A percentile compares a stretch with the other conserved stretches of the same genome.
These are phyloP conservation scores for Posidonia australis DNA, from an alignment of 106 monocot genomes.

Conservation along the genomic window DNA sequence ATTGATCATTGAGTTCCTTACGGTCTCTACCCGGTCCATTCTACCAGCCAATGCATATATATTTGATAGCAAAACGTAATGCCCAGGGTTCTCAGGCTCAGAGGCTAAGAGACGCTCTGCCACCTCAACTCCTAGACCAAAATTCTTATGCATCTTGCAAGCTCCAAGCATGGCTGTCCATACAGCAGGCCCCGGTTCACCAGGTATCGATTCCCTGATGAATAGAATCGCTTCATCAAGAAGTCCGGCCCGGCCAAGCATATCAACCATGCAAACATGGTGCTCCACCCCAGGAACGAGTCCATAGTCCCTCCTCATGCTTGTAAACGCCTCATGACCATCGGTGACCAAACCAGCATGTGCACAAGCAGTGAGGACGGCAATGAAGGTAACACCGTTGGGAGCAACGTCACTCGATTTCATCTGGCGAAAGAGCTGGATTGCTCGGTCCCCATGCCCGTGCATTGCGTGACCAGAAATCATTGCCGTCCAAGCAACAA, in stretches of 20 bases:
- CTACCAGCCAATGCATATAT: constrained; percentile 34
- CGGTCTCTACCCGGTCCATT: constrained; percentile 37
- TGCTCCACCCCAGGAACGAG: constrained; percentile 39
- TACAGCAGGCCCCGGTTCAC: constrained; percentile 30
- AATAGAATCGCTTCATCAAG: constrained; percentile 31
- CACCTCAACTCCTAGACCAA: constrained; percentile 30
- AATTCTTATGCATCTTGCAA: constrained; percentile 48
- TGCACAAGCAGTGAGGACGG: constrained; percentile 45
- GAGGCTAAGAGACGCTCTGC: constrained; percentile 28
- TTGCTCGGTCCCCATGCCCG: constrained; percentile 29
- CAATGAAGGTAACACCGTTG: constrained; percentile 45
- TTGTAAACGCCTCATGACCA: constrained; percentile 24
- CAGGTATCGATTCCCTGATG: constrained; percentile 20
- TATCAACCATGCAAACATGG: too few relatives aligned
- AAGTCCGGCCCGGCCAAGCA: constrained; percentile 45
- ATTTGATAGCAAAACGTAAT: constrained; percentile 53
- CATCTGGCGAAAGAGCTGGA: constrained; percentile 39
- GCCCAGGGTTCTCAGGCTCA: constrained; percentile 43
- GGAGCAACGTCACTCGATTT: constrained; percentile 14
- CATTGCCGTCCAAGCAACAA: constrained; percentile 51
- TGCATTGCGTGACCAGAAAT: constrained; percentile 52
- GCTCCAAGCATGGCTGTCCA: constrained; percentile 57
- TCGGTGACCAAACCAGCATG: constrained; percentile 41
- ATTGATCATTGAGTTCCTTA: constrained; percentile 31
- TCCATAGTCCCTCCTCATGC: constrained; percentile 34